A percentile compares a stretch with the other conserved stretches of the same genome.
Conservation (phyloP, 2,329 filamentous ascomycete genomes). For the Davidsoniella eucalypti region DNA sequence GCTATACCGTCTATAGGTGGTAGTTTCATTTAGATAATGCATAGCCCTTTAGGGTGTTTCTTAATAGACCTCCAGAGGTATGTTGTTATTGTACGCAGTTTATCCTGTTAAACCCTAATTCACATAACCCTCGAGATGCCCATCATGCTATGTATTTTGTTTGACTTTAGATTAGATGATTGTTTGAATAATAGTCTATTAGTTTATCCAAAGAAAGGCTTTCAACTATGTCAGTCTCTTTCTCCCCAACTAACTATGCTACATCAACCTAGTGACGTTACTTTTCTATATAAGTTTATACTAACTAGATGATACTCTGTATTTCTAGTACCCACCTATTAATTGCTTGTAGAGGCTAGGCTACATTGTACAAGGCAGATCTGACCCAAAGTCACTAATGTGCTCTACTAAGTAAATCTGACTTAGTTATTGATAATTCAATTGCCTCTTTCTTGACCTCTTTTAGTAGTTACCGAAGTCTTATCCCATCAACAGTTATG, state of each 20-base stretch:
- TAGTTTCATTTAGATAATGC: no score
- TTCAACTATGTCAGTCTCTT: background rate
- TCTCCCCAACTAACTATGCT: background rate
- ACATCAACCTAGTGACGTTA: background rate
- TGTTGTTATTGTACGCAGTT: background rate
- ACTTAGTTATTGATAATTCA: no score
- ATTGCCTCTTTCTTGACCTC: no score
- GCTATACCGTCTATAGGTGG: background rate
- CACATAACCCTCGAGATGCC: constrained; percentile 14
- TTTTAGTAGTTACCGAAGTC: no score
- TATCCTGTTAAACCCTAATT: background rate
- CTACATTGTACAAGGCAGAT: no score
- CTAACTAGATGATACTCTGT: no score
- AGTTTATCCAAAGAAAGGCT: background rate
- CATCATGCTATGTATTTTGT: no score
- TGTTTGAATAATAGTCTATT: background rate
- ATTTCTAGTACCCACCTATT: no score
- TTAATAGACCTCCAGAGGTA: background rate
- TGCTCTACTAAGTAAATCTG: no score
- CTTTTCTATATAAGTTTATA: background rate
- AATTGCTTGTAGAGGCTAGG: no score
- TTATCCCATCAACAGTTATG: no score
- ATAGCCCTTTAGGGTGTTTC: background rate
- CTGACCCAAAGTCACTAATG: no score
- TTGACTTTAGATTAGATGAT: background rate